Evolutionary conservation across 2,329 filamentous ascomycete genomes (phyloP).

Genomic region (Hypoxylon sp.): DNA sequence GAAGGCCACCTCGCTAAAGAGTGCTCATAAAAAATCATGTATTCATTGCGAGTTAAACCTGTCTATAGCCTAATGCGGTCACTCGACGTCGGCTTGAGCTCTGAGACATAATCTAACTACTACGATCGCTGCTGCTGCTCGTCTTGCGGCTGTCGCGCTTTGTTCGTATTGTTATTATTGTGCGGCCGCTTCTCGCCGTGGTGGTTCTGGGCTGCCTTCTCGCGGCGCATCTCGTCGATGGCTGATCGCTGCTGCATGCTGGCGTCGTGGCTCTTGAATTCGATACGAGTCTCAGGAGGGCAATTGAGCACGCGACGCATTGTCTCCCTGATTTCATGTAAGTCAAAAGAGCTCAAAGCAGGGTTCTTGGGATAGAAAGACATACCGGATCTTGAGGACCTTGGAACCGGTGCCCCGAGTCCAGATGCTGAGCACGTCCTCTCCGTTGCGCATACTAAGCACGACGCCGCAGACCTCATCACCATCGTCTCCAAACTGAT

Average conservation of each 20-base stretch:
- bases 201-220: constrained; percentile 72
- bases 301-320: constrained; percentile 91
- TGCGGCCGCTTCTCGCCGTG: constrained; percentile 52
- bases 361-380: constrained; percentile 29
- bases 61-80: constrained; percentile 16
- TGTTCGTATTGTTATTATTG: constrained; percentile 43
- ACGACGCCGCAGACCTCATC: constrained; percentile 97
- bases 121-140: constrained; percentile 47
- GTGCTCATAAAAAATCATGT: constrained; percentile 23
- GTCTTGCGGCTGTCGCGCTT: constrained; percentile 48
- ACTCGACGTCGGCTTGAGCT: constrained; percentile 4
- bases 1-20: constrained; percentile 31
- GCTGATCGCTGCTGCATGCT: constrained; percentile 92
- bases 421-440: constrained; percentile 98
- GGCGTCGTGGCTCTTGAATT: constrained; percentile 96
- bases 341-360: constrained; percentile 8
- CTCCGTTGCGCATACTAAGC: constrained; percentile 91
- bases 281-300: constrained; percentile 87
- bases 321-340: constrained; percentile 75
- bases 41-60: constrained; percentile 29
- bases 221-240: constrained; percentile 90
- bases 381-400: constrained; percentile 95
- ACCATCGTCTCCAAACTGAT: constrained; percentile 91
- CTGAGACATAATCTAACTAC: constrained; percentile 30
- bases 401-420: constrained; percentile 91